A percentile compares a stretch with the other conserved stretches of the same genome.
Evolutionary conservation across 495 filamentous ascomycete species (phyloP).

Genomic region (Aspergillus sclerotioniger): DNA sequence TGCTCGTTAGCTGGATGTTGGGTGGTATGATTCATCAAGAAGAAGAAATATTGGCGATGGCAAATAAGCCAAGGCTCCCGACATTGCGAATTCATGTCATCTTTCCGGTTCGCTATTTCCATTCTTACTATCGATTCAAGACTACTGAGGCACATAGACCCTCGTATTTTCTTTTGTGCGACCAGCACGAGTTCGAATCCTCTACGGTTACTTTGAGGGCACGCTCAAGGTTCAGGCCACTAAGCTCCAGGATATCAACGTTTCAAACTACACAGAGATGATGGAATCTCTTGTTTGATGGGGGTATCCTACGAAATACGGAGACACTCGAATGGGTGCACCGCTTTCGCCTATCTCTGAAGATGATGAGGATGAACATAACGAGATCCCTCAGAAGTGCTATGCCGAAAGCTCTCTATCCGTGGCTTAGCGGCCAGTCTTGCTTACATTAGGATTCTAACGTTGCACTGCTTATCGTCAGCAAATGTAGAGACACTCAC

Average conservation of each 20-base stretch:
- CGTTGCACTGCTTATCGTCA: no score
- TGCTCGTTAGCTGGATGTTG: neutral
- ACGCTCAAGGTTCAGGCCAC: neutral
- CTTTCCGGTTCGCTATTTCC: neutral
- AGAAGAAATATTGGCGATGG: neutral
- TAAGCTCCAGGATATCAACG: neutral
- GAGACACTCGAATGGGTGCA: neutral
- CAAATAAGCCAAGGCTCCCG: neutral
- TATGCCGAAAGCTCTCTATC: no score
- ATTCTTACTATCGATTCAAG: neutral
- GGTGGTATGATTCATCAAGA: neutral
- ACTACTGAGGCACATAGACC: neutral
- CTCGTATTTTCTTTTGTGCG: neutral
- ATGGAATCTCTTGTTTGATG: neutral
- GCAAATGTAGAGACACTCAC: no score
- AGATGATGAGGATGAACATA: neutral
- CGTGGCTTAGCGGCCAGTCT: no score
- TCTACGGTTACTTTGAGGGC: neutral
- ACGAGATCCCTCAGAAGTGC: no score
- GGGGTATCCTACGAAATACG: neutral
- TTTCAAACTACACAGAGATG: neutral
- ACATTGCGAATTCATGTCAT: neutral
- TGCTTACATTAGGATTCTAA: no score
- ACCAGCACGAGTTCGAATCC: neutral
- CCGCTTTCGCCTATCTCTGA: neutral